Percentiles rank a stretch among this genome's conserved stretches.
Conservation (phyloP, 768 basidiomycete species). For the Lentinula sp. region DNA sequence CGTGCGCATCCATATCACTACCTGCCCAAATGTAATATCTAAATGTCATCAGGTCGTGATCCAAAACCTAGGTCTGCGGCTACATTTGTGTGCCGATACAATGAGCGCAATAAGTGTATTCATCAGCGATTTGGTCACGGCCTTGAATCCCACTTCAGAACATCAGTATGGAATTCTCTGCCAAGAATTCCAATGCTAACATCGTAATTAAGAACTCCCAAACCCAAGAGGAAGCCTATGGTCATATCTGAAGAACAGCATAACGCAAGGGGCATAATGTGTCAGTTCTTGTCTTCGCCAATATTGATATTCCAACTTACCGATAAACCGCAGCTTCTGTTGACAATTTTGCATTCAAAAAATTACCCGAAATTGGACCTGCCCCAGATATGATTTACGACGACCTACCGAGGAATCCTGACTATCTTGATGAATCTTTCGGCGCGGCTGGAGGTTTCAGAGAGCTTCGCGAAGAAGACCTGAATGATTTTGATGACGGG, state of each 20-base stretch:
- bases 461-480: conserved; percentile 66
- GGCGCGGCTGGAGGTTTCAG: conserved; percentile 72
- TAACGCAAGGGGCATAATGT: conserved; percentile 19
- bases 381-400: conserved; percentile 87
- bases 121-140: conserved; percentile 41
- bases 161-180: conserved; percentile 16
- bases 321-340: conserved; percentile 47
- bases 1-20: background rate
- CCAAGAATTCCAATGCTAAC: background rate
- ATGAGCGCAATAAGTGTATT: conserved; percentile 53
- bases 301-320: background rate
- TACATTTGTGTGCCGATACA: conserved; percentile 80
- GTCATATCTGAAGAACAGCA: conserved; percentile 21
- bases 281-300: conserved; percentile 14
- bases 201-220: conserved; percentile 15
- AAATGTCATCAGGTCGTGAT: conserved; percentile 42
- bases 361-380: conserved; percentile 68
- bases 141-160: conserved; percentile 29
- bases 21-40: background rate
- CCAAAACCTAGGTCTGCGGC: conserved; percentile 42
- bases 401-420: conserved; percentile 83
- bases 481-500: conserved; percentile 55
- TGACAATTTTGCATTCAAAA: conserved; percentile 78
- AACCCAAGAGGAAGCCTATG: conserved; percentile 22
- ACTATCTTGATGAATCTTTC: conserved; percentile 83